phyloP scores from a whole-genome alignment of 768 basidiomycete species.

The Boletus sensibilis region DNA sequence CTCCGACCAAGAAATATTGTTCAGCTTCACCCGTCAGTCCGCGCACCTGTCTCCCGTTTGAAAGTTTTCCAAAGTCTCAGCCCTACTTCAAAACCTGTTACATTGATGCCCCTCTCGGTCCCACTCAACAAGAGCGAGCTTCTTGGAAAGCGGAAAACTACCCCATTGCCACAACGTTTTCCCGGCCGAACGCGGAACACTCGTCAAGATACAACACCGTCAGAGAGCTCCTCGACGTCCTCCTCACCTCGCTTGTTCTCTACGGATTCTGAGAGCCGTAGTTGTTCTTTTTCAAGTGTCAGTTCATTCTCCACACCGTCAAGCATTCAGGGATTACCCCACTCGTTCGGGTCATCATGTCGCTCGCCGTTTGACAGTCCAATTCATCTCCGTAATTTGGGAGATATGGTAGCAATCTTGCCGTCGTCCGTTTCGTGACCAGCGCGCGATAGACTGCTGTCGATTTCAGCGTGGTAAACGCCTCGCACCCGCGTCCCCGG shows the following conservation, averaged over 20 bases:
- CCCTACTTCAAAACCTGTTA: neutral
- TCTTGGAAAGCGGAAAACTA: neutral
- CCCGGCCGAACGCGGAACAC: neutral
- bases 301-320: constrained; percentile 1
- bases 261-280: neutral
- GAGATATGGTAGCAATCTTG: neutral
- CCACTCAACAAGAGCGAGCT: neutral
- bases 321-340: neutral
- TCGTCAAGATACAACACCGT: constrained; percentile 1
- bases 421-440: neutral
- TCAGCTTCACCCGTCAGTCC: neutral
- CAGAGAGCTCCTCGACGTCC: constrained; percentile 7
- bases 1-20: neutral
- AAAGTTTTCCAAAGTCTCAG: constrained; percentile 3
- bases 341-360: neutral
- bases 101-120: constrained; percentile 4
- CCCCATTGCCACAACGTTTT: constrained; percentile 8
- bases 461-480: neutral
- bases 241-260: constrained; percentile 2
- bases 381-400: neutral
- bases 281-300: constrained; percentile 1
- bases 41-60: neutral
- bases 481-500: too few species aligned
- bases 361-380: neutral
- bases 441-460: neutral